phyloP scores from a whole-genome alignment of 257 asterid species.

The Solanum boliviense region DNA sequence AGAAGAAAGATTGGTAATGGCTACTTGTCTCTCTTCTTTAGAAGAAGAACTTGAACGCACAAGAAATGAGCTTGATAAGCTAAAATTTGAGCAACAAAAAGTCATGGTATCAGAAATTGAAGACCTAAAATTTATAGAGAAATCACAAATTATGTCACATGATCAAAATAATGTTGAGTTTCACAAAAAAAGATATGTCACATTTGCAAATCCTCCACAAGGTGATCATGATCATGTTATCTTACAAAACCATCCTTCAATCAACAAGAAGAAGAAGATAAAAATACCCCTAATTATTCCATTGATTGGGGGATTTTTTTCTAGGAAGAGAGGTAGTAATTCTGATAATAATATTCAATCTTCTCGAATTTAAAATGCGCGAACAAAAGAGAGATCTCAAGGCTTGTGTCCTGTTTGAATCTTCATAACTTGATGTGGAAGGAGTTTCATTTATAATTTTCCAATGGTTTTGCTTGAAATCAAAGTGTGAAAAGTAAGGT shows the following conservation, averaged over 20 bases:
- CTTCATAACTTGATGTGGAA: not conserved
- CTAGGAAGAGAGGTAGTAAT: constrained; percentile 14
- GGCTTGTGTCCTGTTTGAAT: not conserved
- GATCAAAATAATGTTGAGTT: constrained; percentile 9
- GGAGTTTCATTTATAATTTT: not conserved
- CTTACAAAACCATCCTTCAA: constrained; percentile 56
- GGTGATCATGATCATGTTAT: constrained; percentile 16
- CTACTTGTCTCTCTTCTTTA: constrained; percentile 40
- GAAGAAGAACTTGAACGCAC: constrained; percentile 62
- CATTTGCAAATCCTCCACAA: constrained; percentile 39
- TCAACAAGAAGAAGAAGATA: constrained; percentile 51
- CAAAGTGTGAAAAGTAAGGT: not conserved
- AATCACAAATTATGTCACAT: constrained; percentile 10
- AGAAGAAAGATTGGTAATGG: constrained; percentile 53
- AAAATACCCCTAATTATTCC: constrained; percentile 20
- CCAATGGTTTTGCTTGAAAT: not conserved
- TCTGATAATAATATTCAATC: not conserved
- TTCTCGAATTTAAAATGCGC: not conserved
- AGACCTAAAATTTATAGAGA: constrained; percentile 41
- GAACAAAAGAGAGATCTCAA: not conserved
- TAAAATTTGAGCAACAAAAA: constrained; percentile 13
- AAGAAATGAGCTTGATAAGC: constrained; percentile 41
- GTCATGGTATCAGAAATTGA: constrained; percentile 20
- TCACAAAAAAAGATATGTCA: constrained; percentile 58
- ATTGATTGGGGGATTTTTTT: constrained; percentile 32